Evolutionary conservation across 148 eudicot genomes (phyloP).

Genomic region (Arctostaphylos glauca): DNA sequence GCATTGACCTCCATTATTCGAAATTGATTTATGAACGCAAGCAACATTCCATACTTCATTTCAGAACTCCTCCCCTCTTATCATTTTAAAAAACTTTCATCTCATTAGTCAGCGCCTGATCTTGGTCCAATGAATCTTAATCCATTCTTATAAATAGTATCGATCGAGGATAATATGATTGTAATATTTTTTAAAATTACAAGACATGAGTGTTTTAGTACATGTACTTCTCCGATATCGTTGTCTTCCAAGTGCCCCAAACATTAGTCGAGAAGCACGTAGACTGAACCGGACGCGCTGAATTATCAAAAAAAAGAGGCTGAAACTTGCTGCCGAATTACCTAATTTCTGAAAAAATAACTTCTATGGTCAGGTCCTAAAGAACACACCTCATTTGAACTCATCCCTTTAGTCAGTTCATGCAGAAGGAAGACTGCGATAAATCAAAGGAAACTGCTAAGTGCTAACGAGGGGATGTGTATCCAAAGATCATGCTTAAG

Average conservation of each 20-base stretch:
- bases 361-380: not conserved
- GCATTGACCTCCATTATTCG: not conserved
- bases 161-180: not conserved
- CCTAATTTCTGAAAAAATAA: not conserved
- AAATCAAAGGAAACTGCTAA: not conserved
- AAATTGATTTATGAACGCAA: not conserved
- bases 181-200: not conserved
- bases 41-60: not conserved
- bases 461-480: not conserved
- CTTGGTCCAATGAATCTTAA: no score
- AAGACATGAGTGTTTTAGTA: not conserved
- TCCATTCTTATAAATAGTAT: not conserved
- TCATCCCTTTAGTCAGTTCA: not conserved
- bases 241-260: slow-evolving; percentile 32
- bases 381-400: not conserved
- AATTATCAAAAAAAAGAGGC: no score
- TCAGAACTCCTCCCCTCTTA: not conserved
- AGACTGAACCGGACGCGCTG: no score
- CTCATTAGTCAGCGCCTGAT: no score
- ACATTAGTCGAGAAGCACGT: no score
- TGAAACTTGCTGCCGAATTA: not conserved
- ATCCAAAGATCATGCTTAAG: not conserved
- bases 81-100: not conserved
- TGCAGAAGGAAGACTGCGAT: not conserved
- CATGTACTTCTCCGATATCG: slow-evolving; percentile 43